These are phyloP conservation scores for Tetraselmis chui DNA, from an alignment of 139 green algal genomes.

Conservation along the genomic window DNA sequence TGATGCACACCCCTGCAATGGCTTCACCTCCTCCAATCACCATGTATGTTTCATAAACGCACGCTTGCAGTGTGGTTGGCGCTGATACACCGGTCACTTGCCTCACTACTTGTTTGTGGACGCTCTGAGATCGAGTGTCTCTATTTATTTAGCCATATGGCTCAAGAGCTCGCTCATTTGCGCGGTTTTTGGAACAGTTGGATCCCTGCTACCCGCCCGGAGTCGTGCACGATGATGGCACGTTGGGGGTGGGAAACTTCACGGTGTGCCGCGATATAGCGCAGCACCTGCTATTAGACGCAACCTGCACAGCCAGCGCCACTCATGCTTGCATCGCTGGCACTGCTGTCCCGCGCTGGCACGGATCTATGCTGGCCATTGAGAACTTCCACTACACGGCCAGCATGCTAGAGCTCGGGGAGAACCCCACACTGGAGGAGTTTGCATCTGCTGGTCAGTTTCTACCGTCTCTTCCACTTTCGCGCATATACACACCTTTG, in stretches of 20 bases:
- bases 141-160: too few relatives aligned
- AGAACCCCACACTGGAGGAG: background rate
- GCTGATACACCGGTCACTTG: too few relatives aligned
- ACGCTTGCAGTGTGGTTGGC: too few relatives aligned
- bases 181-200: too few relatives aligned
- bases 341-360: background rate
- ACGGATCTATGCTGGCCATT: background rate
- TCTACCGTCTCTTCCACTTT: too few relatives aligned
- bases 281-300: background rate
- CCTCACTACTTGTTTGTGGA: too few relatives aligned
- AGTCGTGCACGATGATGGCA: background rate
- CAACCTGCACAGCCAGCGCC: background rate
- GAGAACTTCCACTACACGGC: background rate
- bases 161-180: too few relatives aligned
- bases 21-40: too few relatives aligned
- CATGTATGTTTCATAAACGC: too few relatives aligned
- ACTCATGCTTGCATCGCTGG: background rate
- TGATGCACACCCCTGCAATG: too few relatives aligned
- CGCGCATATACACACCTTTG: too few relatives aligned
- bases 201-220: background rate
- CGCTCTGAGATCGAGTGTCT: too few relatives aligned
- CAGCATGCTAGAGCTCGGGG: background rate
- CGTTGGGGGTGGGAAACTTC: background rate
- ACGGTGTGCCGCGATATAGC: background rate
- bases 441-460: background rate